Evolutionary conservation across 768 basidiomycete species (phyloP).

Genomic region (Paxillus rubicundulus): DNA sequence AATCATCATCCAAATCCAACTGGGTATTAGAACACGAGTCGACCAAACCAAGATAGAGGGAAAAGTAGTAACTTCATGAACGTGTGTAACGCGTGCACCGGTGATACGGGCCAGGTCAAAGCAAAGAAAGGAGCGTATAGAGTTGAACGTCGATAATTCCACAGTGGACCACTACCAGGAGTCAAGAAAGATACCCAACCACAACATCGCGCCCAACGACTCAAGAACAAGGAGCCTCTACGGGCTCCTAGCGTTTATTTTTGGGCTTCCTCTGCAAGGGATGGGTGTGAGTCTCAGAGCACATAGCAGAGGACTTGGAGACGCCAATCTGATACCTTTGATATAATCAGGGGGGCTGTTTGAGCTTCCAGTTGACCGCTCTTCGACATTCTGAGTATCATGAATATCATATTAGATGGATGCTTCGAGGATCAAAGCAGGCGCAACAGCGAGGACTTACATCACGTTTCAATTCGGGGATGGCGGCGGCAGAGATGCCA

Average conservation of each 20-base stretch:
- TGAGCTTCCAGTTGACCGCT: not conserved
- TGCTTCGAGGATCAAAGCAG: not conserved
- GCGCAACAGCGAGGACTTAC: conserved; percentile 1
- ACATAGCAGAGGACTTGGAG: too few relatives aligned
- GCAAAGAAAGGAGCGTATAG: conserved; percentile 4
- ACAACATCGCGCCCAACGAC: not conserved
- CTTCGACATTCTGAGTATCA: not conserved
- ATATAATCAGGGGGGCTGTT: not conserved
- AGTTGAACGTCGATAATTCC: not conserved
- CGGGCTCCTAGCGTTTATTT: not conserved
- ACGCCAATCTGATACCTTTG: not conserved
- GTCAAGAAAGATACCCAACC: not conserved
- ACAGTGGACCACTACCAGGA: not conserved
- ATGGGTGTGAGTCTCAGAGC: not conserved
- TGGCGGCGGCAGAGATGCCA: conserved; percentile 5
- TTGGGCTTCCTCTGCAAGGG: not conserved
- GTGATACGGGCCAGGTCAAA: not conserved
- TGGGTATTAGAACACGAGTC: not conserved
- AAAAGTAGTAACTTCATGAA: not conserved
- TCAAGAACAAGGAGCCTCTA: not conserved
- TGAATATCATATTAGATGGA: not conserved
- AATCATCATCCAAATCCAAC: not conserved
- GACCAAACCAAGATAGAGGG: not conserved
- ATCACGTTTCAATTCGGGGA: conserved; percentile 10
- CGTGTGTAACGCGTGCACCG: not conserved